A percentile compares a stretch with the other conserved stretches of the same genome.
Conservation (phyloP, 768 basidiomycete genomes). For the Macrolepiota albuminosa region DNA sequence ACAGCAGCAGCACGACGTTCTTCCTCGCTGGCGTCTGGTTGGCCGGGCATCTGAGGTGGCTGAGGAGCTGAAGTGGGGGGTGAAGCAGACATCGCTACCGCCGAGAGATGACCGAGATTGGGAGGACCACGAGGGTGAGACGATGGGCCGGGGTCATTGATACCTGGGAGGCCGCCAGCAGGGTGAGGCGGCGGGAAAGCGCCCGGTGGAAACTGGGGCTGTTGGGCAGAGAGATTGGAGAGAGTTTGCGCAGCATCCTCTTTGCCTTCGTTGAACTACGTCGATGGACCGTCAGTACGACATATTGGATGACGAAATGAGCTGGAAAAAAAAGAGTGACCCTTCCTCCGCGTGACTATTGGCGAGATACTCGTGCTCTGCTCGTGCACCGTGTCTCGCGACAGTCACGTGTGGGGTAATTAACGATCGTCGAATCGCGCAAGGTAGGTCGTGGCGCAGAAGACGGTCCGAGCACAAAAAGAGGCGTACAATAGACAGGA, state of each 20-base stretch:
- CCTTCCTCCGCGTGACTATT: constrained; percentile 33
- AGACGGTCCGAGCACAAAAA: neutral
- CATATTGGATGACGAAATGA: neutral
- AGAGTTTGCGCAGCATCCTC: constrained; percentile 60
- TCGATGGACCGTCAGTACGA: neutral
- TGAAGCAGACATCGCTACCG: constrained; percentile 44
- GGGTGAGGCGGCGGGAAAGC: constrained; percentile 26
- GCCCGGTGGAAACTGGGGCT: constrained; percentile 24
- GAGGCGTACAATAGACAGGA: constrained; percentile 1
- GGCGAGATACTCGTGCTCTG: constrained; percentile 30
- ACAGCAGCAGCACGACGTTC: constrained; percentile 13
- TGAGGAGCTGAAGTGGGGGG: constrained; percentile 17
- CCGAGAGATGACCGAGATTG: constrained; percentile 54
- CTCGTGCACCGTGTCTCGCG: constrained; percentile 23
- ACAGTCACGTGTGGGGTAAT: constrained; percentile 31
- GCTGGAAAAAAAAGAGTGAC: neutral
- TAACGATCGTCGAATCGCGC: constrained; percentile 18
- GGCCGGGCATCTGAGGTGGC: constrained; percentile 14
- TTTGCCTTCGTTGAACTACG: constrained; percentile 46
- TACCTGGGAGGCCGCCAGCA: constrained; percentile 39
- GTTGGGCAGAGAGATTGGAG: constrained; percentile 45
- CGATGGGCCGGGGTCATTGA: constrained; percentile 68
- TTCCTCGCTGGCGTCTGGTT: constrained; percentile 24
- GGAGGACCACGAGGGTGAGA: constrained; percentile 69
- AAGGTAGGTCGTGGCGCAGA: constrained; percentile 6